Conservation (phyloP, 2,329 filamentous ascomycete genomes). For the Myriosclerotinia scirpicola region DNA sequence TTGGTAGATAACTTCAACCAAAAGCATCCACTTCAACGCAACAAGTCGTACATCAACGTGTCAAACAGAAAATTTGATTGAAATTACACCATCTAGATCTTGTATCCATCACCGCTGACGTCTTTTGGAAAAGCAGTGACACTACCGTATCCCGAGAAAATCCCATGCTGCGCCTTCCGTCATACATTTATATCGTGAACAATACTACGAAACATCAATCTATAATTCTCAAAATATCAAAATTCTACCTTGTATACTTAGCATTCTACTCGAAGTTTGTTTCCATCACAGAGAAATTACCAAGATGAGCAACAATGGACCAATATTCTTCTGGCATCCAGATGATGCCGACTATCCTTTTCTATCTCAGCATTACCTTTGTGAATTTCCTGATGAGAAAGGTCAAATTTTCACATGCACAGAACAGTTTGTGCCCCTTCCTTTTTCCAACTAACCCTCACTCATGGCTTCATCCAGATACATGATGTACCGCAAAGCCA, state of each 20-base stretch:
- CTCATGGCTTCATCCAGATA: not conserved
- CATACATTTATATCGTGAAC: not conserved
- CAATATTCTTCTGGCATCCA: slow-evolving; percentile 16
- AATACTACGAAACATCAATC: not conserved
- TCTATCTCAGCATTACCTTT: slow-evolving; percentile 7
- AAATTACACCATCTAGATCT: too few relatives aligned
- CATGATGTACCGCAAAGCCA: slow-evolving; percentile 17
- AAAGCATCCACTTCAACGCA: too few relatives aligned
- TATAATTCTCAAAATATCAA: not conserved
- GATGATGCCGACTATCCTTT: not conserved
- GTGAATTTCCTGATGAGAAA: slow-evolving; percentile 4
- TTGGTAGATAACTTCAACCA: too few relatives aligned
- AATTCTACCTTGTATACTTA: not conserved
- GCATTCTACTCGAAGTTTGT: not conserved
- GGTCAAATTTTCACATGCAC: not conserved
- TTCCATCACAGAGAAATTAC: not conserved
- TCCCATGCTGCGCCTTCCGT: not conserved
- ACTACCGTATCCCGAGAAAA: too few relatives aligned
- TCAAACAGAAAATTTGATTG: too few relatives aligned
- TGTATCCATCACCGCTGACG: too few relatives aligned
- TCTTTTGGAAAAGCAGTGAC: too few relatives aligned
- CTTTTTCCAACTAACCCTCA: not conserved
- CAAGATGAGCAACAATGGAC: not conserved
- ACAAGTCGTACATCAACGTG: too few relatives aligned
- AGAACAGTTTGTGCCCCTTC: not conserved